Evolutionary conservation across 2,329 filamentous ascomycete species (phyloP), one percentile per base, ranked within the genome.

Genomic region (Penicillium sp.): DNA sequence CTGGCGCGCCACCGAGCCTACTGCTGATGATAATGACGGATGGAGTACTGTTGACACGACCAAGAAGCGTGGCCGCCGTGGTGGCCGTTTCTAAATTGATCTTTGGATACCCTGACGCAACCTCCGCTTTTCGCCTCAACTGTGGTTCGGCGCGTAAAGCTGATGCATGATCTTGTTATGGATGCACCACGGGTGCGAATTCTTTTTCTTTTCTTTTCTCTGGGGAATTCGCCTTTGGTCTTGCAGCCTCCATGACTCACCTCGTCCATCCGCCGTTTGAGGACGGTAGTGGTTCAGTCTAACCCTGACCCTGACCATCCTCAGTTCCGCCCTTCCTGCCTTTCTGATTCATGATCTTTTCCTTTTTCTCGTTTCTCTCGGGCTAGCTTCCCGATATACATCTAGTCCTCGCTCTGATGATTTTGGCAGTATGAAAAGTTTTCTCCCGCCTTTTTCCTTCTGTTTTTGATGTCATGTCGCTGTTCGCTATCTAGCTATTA

Each of bases 1-100:
- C 66, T 80, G 77, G 78, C 73, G 78, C 64, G 66, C 73, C 49
- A 66, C 72, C 18, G 66, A 67, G 60, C 66, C 64, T 43, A 47
- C 60, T 18, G 50, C 70, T 54, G 70, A 70, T 41, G 78, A 81
- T 49, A 76, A 80, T 50, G 78, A 80, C 55, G 79, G 79, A 63
- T 81, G 79, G 79, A 81, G 78, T 71, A 81, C 79, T 16, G 78
- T 81, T 58, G 73, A 75, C 62, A 70, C 75, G 58, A 70, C 75
- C 57, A 78, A 74, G 65, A 74, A 73, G 66, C 77, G 77, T 68
- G 78, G 72, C 70, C 78, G 75, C 68, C 77, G 79, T 61, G 77
- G 79, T 61, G 76, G 77, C 60, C 68, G 73, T 58, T 71, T 76
- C 64, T 74, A 73, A 67, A 67, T 78, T 77, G 68, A 76, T 67